A percentile compares a stretch with the other conserved stretches of the same genome.
Evolutionary conservation across 2,329 filamentous ascomycete genomes (phyloP).

Genomic region (Sporothrix variecibatus): DNA sequence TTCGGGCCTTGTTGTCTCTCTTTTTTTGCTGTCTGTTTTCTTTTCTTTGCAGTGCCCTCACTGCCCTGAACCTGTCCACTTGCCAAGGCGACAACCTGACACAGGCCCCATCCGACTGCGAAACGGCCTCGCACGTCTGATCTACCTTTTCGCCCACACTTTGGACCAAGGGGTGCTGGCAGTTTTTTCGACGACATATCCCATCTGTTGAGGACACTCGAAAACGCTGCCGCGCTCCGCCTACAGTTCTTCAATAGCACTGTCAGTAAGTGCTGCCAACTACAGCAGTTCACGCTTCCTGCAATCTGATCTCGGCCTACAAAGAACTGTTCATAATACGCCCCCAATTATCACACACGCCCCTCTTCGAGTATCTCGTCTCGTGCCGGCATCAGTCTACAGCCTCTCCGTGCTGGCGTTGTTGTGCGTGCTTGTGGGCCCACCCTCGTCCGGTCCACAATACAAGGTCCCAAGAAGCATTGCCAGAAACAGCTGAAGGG

Average conservation of each 20-base stretch:
- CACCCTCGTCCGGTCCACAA: constrained; percentile 20
- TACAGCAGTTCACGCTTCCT: not conserved
- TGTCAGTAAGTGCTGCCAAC: not conserved
- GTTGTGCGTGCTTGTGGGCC: constrained; percentile 15
- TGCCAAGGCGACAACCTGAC: constrained; percentile 38
- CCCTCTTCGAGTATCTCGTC: constrained; percentile 21
- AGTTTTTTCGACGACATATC: not conserved
- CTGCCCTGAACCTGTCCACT: not conserved
- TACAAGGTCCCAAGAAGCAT: constrained; percentile 26
- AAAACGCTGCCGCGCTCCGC: not conserved
- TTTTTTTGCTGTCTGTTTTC: not conserved
- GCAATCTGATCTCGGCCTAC: not conserved
- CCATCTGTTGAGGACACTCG: not conserved
- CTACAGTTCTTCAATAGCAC: not conserved
- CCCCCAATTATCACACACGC: not conserved
- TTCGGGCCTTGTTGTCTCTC: not conserved
- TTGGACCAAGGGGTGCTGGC: not conserved
- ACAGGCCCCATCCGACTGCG: constrained; percentile 42
- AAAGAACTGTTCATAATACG: not conserved
- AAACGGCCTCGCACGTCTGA: constrained; percentile 52
- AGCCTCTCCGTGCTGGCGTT: constrained; percentile 11
- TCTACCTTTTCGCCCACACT: constrained; percentile 25
- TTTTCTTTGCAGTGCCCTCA: not conserved
- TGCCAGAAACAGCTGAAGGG: constrained; percentile 38
- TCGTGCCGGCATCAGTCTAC: constrained; percentile 21